Conservation (phyloP, 257 asterid species). For the Salvia splendens region DNA sequence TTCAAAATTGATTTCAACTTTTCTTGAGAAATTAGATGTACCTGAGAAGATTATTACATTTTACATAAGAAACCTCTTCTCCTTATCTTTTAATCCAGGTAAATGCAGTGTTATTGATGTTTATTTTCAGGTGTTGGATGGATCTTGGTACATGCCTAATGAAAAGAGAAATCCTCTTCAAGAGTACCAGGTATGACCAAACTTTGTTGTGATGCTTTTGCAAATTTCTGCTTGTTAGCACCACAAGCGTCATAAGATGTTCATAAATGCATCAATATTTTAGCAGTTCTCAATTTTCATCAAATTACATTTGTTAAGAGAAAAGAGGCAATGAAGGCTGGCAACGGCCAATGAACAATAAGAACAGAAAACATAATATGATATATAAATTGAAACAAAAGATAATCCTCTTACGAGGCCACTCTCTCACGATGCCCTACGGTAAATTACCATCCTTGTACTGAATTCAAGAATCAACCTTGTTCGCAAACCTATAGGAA, state of each 20-base stretch:
- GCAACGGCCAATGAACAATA: too few species aligned
- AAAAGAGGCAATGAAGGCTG: too few species aligned
- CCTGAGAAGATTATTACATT: background rate
- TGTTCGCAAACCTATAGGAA: too few species aligned
- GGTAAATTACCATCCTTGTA: too few species aligned
- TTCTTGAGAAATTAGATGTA: background rate
- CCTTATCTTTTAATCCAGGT: slow-evolving; percentile 10
- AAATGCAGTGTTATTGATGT: background rate
- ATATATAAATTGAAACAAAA: too few species aligned
- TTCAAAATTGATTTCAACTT: background rate
- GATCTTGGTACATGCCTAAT: slow-evolving; percentile 99
- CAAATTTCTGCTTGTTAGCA: slow-evolving; percentile 2
- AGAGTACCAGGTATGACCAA: slow-evolving; percentile 79
- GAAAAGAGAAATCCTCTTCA: slow-evolving; percentile 97
- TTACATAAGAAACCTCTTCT: slow-evolving; percentile 5
- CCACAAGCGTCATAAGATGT: background rate
- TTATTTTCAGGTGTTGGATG: slow-evolving; percentile 78
- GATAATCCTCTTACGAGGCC: too few species aligned
- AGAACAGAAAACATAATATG: too few species aligned
- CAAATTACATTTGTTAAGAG: background rate
- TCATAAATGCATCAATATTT: background rate
- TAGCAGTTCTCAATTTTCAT: slow-evolving; percentile 9
- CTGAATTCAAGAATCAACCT: too few species aligned
- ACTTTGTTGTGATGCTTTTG: slow-evolving; percentile 16
- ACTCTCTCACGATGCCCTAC: too few species aligned